Conservation (phyloP, 163 green algal species). For the Chlorella variabilis region DNA sequence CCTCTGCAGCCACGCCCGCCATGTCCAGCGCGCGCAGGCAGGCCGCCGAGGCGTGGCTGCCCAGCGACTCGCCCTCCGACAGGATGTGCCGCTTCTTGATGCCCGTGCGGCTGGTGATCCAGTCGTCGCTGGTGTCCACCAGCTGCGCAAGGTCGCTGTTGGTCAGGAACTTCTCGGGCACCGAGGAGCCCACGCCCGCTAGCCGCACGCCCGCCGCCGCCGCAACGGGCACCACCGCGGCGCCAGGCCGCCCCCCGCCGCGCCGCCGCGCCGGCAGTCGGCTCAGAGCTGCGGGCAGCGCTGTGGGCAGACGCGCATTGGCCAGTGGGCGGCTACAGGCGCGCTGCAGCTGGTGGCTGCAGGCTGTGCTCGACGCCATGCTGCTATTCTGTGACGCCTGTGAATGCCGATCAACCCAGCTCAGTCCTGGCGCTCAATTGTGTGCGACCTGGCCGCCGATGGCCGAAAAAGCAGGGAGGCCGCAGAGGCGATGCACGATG, state of each 20-base stretch:
- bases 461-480: too few species aligned
- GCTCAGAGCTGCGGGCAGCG: not conserved
- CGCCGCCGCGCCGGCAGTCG: not conserved
- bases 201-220: not conserved
- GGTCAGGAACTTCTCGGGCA: slow-evolving; percentile 82
- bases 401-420: too few species aligned
- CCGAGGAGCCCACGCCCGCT: slow-evolving; percentile 77
- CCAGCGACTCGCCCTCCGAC: slow-evolving; percentile 79
- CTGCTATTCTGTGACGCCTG: too few species aligned
- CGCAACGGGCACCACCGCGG: not conserved
- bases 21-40: slow-evolving; percentile 85
- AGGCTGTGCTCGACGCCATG: not conserved
- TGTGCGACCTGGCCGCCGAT: too few species aligned
- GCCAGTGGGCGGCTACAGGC: not conserved
- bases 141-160: slow-evolving; percentile 93
- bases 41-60: slow-evolving; percentile 74
- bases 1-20: slow-evolving; percentile 78
- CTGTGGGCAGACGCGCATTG: not conserved
- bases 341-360: not conserved
- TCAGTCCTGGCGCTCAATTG: too few species aligned
- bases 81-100: slow-evolving; percentile 88
- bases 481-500: too few species aligned
- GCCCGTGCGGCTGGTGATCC: slow-evolving; percentile 88
- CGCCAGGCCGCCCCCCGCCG: not conserved
- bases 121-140: slow-evolving; percentile 98